Evolutionary conservation across 73 alveolate genomes (phyloP).

Genomic region (Durusdinium trenchii): DNA sequence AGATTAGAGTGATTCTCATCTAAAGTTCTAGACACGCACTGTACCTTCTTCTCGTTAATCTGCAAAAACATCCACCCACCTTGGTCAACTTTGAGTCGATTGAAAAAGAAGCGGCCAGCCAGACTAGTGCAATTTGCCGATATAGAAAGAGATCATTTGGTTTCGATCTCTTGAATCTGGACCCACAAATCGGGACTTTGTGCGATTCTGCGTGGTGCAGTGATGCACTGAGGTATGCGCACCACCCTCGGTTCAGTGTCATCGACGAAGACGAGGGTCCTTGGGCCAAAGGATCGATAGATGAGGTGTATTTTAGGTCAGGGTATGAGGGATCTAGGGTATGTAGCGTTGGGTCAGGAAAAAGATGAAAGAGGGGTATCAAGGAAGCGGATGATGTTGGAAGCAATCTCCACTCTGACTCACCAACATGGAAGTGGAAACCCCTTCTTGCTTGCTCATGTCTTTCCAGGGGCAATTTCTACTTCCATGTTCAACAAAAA

Average conservation of each 20-base stretch:
- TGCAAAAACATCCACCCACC: background rate
- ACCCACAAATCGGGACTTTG: background rate
- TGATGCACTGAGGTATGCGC: background rate
- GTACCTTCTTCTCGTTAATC: background rate
- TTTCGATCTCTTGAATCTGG: background rate
- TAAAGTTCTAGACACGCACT: background rate
- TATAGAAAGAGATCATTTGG: background rate
- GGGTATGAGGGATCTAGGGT: background rate
- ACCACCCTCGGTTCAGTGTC: conserved; percentile 69
- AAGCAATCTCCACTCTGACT: background rate
- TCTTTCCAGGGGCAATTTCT: background rate
- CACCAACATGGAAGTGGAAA: too few relatives aligned
- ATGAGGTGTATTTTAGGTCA: background rate
- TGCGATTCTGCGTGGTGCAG: background rate
- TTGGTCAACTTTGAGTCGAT: background rate
- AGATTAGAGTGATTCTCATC: background rate
- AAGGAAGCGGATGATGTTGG: background rate
- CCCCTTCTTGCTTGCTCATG: background rate
- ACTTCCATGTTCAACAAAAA: background rate
- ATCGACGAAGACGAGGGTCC: conserved; percentile 53
- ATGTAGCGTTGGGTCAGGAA: background rate
- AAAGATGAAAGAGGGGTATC: background rate
- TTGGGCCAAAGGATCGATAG: background rate
- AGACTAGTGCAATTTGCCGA: background rate
- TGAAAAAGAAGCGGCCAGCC: background rate